phyloP scores from a whole-genome alignment of 2,329 filamentous ascomycete species.

The Epichloe coenophiala region DNA sequence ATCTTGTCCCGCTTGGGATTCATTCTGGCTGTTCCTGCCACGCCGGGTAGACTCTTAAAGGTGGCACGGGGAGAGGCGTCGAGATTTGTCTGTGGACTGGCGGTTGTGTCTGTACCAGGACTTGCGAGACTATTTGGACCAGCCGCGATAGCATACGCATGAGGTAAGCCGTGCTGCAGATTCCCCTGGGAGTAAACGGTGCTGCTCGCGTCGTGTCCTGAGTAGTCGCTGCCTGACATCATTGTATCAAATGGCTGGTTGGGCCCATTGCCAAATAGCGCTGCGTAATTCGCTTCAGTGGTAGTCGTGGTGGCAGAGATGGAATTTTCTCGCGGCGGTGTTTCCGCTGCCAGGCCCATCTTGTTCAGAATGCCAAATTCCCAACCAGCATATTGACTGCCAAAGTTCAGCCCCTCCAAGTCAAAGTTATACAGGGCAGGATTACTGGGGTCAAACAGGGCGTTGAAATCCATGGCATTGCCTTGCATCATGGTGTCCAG shows the following conservation, averaged over 20 bases:
- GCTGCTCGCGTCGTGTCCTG: conserved; percentile 35
- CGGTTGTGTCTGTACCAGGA: conserved; percentile 49
- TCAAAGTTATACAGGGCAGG: conserved; percentile 93
- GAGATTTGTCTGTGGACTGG: conserved; percentile 45
- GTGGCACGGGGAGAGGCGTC: conserved; percentile 36
- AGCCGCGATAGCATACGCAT: conserved; percentile 51
- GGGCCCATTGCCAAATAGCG: conserved; percentile 38
- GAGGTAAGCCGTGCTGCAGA: conserved; percentile 47
- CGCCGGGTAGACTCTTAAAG: conserved; percentile 15
- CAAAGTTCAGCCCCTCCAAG: conserved; percentile 75
- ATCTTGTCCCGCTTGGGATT: conserved; percentile 31
- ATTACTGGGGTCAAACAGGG: conserved; percentile 81
- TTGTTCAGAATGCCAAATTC: conserved; percentile 95
- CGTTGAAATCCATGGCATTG: conserved; percentile 38
- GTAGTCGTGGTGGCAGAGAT: conserved; percentile 27
- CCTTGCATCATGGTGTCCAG: conserved; percentile 35
- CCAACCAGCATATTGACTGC: conserved; percentile 87
- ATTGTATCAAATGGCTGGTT: conserved; percentile 36
- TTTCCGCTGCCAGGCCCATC: conserved; percentile 70
- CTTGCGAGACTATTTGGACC: conserved; percentile 49
- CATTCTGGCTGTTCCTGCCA: conserved; percentile 18
- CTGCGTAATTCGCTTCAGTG: conserved; percentile 25
- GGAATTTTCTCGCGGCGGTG: conserved; percentile 53
- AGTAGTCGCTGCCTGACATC: conserved; percentile 36
- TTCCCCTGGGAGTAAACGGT: conserved; percentile 43